Evolutionary conservation across 495 filamentous ascomycete genomes (phyloP).

Genomic region (Penicillium maclennaniae): DNA sequence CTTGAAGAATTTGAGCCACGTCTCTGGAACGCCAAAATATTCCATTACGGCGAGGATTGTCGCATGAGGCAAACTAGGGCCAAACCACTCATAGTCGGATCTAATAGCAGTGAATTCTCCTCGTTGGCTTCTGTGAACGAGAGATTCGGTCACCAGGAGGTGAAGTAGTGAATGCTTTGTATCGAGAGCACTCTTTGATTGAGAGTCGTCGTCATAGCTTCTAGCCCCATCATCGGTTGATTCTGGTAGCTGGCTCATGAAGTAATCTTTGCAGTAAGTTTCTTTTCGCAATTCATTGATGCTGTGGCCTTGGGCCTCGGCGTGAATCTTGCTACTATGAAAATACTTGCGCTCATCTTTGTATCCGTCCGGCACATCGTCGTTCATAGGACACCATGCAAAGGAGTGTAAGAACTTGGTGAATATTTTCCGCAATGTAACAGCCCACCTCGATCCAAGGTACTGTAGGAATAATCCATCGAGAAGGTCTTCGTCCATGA

Average conservation of each 20-base stretch:
- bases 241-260: constrained; percentile 48
- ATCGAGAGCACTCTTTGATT: constrained; percentile 41
- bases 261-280: constrained; percentile 49
- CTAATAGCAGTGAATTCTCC: constrained; percentile 57
- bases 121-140: constrained; percentile 54
- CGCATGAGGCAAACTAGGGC: constrained; percentile 56
- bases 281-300: constrained; percentile 34
- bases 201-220: constrained; percentile 33
- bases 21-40: constrained; percentile 58
- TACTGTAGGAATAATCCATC: constrained; percentile 64
- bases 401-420: constrained; percentile 21
- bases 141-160: constrained; percentile 57
- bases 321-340: constrained; percentile 23
- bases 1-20: constrained; percentile 60
- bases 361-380: constrained; percentile 42
- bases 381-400: constrained; percentile 37
- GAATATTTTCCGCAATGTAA: constrained; percentile 48
- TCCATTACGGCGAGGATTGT: constrained; percentile 52
- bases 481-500: constrained; percentile 65
- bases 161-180: constrained; percentile 60
- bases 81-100: constrained; percentile 61
- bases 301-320: neutral
- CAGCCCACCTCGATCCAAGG: constrained; percentile 59
- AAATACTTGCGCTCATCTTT: constrained; percentile 48
- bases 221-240: constrained; percentile 18